phyloP scores from a whole-genome alignment of 208 protist species.

The Acanthamoeba quina region DNA sequence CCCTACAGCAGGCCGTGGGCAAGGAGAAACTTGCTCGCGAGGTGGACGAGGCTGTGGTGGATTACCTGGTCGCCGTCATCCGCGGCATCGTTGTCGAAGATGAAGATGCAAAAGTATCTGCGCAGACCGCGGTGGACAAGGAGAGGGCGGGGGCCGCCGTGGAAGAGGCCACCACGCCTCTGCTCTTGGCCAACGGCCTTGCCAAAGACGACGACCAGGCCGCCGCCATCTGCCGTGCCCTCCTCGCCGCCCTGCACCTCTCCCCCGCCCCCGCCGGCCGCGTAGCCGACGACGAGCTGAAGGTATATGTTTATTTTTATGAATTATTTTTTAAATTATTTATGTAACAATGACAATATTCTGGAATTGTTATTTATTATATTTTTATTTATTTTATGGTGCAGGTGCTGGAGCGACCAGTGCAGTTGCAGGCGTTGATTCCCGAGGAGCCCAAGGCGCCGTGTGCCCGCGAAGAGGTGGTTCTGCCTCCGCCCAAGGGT shows the following conservation, averaged over 20 bases:
- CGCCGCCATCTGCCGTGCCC: background rate
- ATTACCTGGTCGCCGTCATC: background rate
- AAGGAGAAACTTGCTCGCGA: background rate
- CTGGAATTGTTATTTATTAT: background rate
- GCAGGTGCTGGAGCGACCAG: background rate
- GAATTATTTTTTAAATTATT: background rate
- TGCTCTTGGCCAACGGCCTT: background rate
- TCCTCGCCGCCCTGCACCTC: background rate
- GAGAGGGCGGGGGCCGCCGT: background rate
- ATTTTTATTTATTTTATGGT: background rate
- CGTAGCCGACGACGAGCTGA: background rate
- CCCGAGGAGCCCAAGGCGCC: constrained; percentile 2
- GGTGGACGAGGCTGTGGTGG: background rate
- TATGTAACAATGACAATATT: background rate
- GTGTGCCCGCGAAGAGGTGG: background rate
- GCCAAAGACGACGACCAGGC: background rate
- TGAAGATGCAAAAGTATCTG: background rate
- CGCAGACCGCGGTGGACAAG: background rate
- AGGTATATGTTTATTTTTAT: background rate
- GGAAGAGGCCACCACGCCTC: background rate
- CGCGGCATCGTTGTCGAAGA: background rate
- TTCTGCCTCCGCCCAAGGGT: constrained; percentile 30
- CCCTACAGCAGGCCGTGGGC: background rate
- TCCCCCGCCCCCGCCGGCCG: background rate
- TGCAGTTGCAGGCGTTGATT: background rate